Evolutionary conservation across 2,329 filamentous ascomycete species (phyloP).

Genomic region (Pestalotiopsis sp.): DNA sequence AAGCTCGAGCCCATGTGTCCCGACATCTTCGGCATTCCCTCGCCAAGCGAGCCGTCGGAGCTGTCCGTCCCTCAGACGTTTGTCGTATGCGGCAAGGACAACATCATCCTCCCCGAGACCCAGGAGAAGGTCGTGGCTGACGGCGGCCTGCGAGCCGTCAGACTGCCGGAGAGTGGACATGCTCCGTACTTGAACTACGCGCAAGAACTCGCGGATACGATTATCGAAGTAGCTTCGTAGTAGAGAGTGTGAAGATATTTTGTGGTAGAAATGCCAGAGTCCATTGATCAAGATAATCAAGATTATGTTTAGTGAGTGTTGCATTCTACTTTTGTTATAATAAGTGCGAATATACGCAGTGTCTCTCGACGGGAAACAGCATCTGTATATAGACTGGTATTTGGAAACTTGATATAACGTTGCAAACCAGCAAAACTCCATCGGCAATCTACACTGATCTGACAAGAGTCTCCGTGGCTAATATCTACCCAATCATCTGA

Average conservation of each 20-base stretch:
- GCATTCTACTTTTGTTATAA: too few species aligned
- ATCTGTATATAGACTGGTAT: too few species aligned
- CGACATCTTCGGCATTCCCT: neutral
- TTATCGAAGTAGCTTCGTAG: neutral
- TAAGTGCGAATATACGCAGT: too few species aligned
- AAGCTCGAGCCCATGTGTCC: constrained; percentile 5
- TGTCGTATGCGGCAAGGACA: constrained; percentile 6
- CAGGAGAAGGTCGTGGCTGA: constrained; percentile 7
- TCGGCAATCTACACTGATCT: neutral
- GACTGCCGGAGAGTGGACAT: constrained; percentile 8
- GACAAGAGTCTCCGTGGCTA: neutral
- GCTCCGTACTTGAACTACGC: constrained; percentile 6
- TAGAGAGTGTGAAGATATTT: neutral
- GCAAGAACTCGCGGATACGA: neutral
- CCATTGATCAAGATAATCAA: too few species aligned
- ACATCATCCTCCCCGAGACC: neutral
- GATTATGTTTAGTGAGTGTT: too few species aligned
- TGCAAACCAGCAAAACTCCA: too few species aligned
- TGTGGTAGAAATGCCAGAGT: too few species aligned
- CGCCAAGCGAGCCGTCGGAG: neutral
- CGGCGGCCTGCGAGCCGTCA: neutral
- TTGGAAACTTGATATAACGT: too few species aligned
- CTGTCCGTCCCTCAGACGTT: constrained; percentile 1
- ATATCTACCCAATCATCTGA: neutral
- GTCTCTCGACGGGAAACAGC: too few species aligned